Base-by-base conservation (phyloP, 2,329 filamentous ascomycete species). In the Aspergillus pseudotamarii region DNA sequence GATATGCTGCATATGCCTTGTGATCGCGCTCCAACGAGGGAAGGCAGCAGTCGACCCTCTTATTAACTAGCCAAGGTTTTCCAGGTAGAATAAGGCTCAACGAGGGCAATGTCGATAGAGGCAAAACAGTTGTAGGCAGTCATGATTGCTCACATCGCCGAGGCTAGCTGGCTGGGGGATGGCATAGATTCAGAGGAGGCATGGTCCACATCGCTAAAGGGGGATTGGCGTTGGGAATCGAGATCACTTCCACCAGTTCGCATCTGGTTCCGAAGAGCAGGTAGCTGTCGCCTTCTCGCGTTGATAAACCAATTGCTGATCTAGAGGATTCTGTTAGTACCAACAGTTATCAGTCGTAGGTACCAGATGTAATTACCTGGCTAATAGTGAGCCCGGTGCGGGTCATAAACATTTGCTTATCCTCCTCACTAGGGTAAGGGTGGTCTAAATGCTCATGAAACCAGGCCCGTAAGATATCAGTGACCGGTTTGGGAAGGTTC, bases 401-500 rank as follows among this genome's bases (percentile, higher is more conserved):
- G 54, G 85, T 85, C 84, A 93, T 92, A 55, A 96, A 83, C 63
- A 91, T 87, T 73, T 94, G 88, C 78, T 96, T 96, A 79, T 96
- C 91, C 66, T 96, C 92, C 76, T 96, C 92, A 5, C 89, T 93
- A 1, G 93, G 93, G 74, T 96, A 96, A 0, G 93, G 92, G 72
- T 95, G 92, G 64, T 88, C 83, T 9, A 93, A 78, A 76, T 95
- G 91, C n/a, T 84, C 84, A 58, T 89, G 79, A 68, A 96, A 94
- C 93, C 93, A 97, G 0, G 86, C 82, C 59, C 91, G 87, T 46
- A 97, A 82, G 68, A 91, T 89, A 73, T 94, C 91, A 0, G 93
- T 97, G 0, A 92, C 92, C 60, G 93, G 91, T 74, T 96, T 96
- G n/a, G 93, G 93, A 3, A 97, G 83, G 72, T 97, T 97, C 1